Evolutionary conservation across 495 filamentous ascomycete genomes (phyloP), one percentile per base, ranked within the genome.

Genomic region (Penicillium pulvis): DNA sequence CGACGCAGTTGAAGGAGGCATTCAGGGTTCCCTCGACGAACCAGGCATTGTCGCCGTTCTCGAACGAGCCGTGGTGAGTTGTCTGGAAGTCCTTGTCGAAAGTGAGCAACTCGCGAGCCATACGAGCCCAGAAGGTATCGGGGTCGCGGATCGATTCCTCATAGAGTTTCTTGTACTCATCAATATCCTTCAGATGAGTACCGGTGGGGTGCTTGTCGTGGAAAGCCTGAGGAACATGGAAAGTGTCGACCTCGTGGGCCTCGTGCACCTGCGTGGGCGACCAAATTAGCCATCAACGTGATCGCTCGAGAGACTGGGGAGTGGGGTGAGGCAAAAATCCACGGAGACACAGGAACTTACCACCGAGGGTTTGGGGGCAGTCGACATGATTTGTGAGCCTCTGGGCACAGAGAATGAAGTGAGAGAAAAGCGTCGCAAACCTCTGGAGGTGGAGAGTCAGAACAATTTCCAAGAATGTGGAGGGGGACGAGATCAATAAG

Each of bases 1-100:
- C 94, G 54, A 99, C 89, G 70, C 91, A 95, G 80, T 99, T 99
- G 84, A 90, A 99, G 24, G 90, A 92, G 46, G 94, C 95, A 66
- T 98, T 98, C 64, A 99, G 81, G 57, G 87, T 84, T 56, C 94
- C 94, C 75, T 97, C 94, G 50, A 91, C 75, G 72, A 99, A 99
- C 95, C 95, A 99, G 55, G 91, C 87, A 64, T 81, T 87, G 79
- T 98, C 93, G 60, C 94, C 94, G 61, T 89, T 81, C 56, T 72
- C 75, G 51, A 98, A 84, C 14, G 85, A 87, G 49, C 94, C 94
- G 63, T 77, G 81, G 68, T 85, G 87, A 17, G 96, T 93, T 16
- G 94, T 98, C 70, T 97, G 79, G 75, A 98, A 98, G 71, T 97
- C 93, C 56, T 81, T 82, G 63, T 91, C 86, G 88, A 96, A 98